Evolutionary conservation across 495 filamentous ascomycete species (phyloP), one percentile per base, ranked within the genome.

Genomic region (Bombardia bombarda): DNA sequence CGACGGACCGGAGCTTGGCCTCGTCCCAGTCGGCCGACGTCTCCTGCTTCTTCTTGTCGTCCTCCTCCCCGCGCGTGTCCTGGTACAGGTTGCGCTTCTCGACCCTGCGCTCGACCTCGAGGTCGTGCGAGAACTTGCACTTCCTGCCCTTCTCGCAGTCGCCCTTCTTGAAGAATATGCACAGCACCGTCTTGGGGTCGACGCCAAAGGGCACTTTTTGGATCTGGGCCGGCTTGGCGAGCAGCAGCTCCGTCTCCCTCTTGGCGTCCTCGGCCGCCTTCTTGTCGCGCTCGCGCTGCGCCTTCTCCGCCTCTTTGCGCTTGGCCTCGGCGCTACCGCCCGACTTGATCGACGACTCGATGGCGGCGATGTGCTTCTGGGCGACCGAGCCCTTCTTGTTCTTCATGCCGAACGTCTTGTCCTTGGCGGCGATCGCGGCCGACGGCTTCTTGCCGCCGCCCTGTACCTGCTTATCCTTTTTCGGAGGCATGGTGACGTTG

Each of bases 371-470:
- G 46, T 85, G 77, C 58, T 82, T 92, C 71, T 95, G 86, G 45
- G 87, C 89, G 35, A 76, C 81, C 38, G 77, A 80, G 49, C 92
- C 92, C 79, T 95, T 96, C 80, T 99, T 97, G 61, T 98, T 98
- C 73, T 98, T 98, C 90, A 98, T 94, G 52, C 92, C 92, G 74
- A 98, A 98, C 41, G 92, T 95, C 75, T 92, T 93, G 73, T 98
- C 92, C 42, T 90, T 87, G 46, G 87, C 83, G 12, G 70, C 46
- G 63, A 88, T 88, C 33, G 71, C 57, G 38, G 76, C 65, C 30
- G 79, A 74, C 51, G 80, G 72, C 79, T 90, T 86, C 70, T 72
- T 73, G 53, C 62, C 70, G 47, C 22, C 58, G 24, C 50, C 62
- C 28, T 17, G n/a, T 26, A n/a, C 47, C 67, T 86, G 83, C 12